Conservation (phyloP, 768 basidiomycete species). For the Podaxis mareebaensis region DNA sequence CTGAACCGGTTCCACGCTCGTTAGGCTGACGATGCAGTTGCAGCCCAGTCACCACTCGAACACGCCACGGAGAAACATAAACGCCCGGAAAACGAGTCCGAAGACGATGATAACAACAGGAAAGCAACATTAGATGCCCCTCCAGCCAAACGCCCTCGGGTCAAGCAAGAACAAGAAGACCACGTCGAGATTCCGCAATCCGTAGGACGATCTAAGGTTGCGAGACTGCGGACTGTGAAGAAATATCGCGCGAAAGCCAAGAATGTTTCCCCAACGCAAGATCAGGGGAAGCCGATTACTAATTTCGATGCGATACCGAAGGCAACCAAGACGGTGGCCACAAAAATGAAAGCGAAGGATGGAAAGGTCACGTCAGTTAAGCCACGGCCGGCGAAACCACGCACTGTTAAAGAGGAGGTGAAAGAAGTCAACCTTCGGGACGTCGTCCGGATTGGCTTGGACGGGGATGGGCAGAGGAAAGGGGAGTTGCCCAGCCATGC, state of each 20-base stretch:
- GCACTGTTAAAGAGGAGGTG: not conserved
- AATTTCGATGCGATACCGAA: not conserved
- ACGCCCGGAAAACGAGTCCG: not conserved
- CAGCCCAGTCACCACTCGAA: not conserved
- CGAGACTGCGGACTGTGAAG: slow-evolving; percentile 23
- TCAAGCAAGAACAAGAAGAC: slow-evolving; percentile 6
- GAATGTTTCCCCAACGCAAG: slow-evolving; percentile 28
- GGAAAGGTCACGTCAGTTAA: not conserved
- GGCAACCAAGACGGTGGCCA: not conserved
- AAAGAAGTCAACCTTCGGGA: not conserved
- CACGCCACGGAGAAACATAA: not conserved
- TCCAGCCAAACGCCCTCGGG: slow-evolving; percentile 10
- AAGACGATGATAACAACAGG: not conserved
- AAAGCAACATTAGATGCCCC: not conserved
- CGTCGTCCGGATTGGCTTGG: slow-evolving; percentile 27
- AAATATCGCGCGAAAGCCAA: slow-evolving; percentile 35
- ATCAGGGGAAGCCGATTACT: not conserved
- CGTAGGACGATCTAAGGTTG: not conserved
- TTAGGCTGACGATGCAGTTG: not conserved
- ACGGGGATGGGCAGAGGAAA: slow-evolving; percentile 19
- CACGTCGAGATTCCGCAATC: not conserved
- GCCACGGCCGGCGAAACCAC: slow-evolving; percentile 4
- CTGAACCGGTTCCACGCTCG: too few species aligned
- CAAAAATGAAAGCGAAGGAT: slow-evolving; percentile 3
- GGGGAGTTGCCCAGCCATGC: slow-evolving; percentile 13